Percentiles rank a stretch among this genome's conserved stretches.
These are phyloP conservation scores for Starmerella stigmatis DNA, from an alignment of 805 yeast species.

Conservation along the genomic window DNA sequence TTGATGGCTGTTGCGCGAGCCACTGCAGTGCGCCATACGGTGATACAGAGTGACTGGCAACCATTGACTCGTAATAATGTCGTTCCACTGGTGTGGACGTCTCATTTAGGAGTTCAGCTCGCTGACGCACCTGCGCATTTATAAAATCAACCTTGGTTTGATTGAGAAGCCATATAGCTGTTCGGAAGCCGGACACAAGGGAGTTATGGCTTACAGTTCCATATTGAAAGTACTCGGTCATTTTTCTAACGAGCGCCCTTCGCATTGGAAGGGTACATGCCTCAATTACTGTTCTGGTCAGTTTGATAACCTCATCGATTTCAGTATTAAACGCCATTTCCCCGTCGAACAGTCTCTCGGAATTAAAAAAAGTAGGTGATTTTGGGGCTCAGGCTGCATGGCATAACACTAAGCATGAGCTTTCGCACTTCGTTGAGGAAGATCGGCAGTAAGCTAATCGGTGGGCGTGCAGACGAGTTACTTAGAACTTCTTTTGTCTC, in stretches of 20 bases:
- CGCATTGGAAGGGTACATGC: conserved; percentile 95
- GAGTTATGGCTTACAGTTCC: conserved; percentile 38
- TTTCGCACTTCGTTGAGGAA: conserved; percentile 70
- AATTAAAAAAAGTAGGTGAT: conserved; percentile 66
- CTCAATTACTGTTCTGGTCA: conserved; percentile 60
- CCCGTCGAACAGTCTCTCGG: conserved; percentile 55
- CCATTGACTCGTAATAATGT: conserved; percentile 45
- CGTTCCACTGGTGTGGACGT: conserved; percentile 83
- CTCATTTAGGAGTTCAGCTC: conserved; percentile 73
- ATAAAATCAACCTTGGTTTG: conserved; percentile 94
- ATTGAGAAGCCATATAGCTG: conserved; percentile 72
- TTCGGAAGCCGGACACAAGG: conserved; percentile 64
- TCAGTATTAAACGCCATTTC: conserved; percentile 52
- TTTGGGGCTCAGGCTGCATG: conserved; percentile 57
- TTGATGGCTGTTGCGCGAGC: not conserved
- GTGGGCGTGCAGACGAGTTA: conserved; percentile 5
- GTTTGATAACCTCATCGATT: not conserved
- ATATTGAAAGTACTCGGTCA: conserved; percentile 48
- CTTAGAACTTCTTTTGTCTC: conserved; percentile 78
- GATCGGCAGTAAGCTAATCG: conserved; percentile 44
- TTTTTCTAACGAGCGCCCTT: conserved; percentile 77
- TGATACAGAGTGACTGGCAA: not conserved
- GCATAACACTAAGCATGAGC: conserved; percentile 62
- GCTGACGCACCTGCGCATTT: conserved; percentile 78
- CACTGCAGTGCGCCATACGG: not conserved